Base-by-base conservation (phyloP, 768 basidiomycete genomes). In the Collybia sp. region DNA sequence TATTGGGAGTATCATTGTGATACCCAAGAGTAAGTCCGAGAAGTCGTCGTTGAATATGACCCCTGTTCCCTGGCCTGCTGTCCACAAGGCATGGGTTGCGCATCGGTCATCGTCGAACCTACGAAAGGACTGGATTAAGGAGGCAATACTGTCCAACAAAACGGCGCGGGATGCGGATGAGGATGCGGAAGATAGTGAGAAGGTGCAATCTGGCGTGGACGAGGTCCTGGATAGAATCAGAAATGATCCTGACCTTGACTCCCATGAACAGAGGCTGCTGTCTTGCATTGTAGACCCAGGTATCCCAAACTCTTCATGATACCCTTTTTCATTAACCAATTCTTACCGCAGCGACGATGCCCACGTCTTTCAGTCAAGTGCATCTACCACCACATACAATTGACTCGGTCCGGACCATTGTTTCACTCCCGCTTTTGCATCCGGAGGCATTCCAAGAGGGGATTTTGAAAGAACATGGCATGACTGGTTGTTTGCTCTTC, bases 401-500 rank as follows among this genome's bases (percentile, higher is more conserved):
- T 40, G 93, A 97, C 63, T 87, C 91, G 17, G 83, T 97, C 36
- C 80, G 94, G 53, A 93, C 91, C 0, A 81, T 95, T 45, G 91
- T 96, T 9, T 93, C 92, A 1, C 65, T 97, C 17, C 93, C 94
- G 0, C 67, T 97, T 36, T 72, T 97, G 18, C 81, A 92, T 58
- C 93, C 93, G 6, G 70, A 79, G 30, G 93, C 93, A 1, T 97
- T 97, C 68, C 78, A 83, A 54, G 80, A 81, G 58, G 93, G 93
- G 32, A 87, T 97, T 44, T 69, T 97, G 37, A 94, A 89, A 64
- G 85, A 93, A 53, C 92, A 97, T 59, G 77, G 85, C 5, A 94
- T 95, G 79, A 86, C 82, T 1, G 93, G 94, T 2, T 93, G 89
- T 53, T 76, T 97, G 42, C 68, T 97, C 16, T 95, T 95, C 61